A percentile compares a stretch with the other conserved stretches of the same genome.
phyloP scores from a whole-genome alignment of 495 filamentous ascomycete species.

The Penicillium psychrofluorescens region DNA sequence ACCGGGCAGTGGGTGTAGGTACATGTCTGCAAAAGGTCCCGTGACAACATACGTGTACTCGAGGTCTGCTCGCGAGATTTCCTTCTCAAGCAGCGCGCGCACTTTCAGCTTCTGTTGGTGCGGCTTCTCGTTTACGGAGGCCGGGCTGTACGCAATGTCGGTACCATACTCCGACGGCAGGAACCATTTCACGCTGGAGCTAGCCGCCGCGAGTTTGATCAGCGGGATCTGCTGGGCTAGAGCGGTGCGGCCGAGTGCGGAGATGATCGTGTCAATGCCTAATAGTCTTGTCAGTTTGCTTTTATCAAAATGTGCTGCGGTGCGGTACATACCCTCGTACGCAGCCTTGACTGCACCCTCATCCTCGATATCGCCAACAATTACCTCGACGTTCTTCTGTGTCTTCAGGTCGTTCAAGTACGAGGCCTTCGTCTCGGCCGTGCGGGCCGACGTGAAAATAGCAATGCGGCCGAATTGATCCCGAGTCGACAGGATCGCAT shows the following conservation, averaged over 20 bases:
- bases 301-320: background rate
- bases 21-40: conserved; percentile 64
- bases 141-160: conserved; percentile 58
- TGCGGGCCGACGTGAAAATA: conserved; percentile 56
- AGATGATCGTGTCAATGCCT: conserved; percentile 60
- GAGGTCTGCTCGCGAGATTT: conserved; percentile 32
- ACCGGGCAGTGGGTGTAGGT: conserved; percentile 32
- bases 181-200: conserved; percentile 54
- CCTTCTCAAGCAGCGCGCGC: conserved; percentile 47
- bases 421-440: conserved; percentile 31
- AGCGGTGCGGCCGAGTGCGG: conserved; percentile 52
- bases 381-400: conserved; percentile 43
- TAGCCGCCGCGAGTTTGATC: conserved; percentile 49
- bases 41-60: conserved; percentile 60
- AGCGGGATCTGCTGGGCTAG: conserved; percentile 53
- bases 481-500: conserved; percentile 48
- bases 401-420: conserved; percentile 32
- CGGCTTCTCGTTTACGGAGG: conserved; percentile 54
- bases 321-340: conserved; percentile 33
- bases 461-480: conserved; percentile 45
- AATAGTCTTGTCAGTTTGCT: background rate
- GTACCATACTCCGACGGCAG: conserved; percentile 70
- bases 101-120: conserved; percentile 66
- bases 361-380: conserved; percentile 53
- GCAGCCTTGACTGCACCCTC: conserved; percentile 44